These are phyloP conservation scores for maize (Zea mays) DNA, from an alignment of 176 grass and related monocot genomes.

Conservation along the genomic window Zm-B73-REFERENCE-NAM-5.0 NC_050103.1:75543001-75543500, in stretches of 20 bases:
- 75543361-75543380: too few species aligned
- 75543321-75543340: not conserved
- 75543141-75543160: not conserved
- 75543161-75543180: not conserved
- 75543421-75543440: not conserved
- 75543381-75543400: too few species aligned
- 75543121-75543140: not conserved
- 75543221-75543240: not conserved
- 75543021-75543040: too few species aligned
- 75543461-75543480: not conserved
- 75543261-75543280: too few species aligned
- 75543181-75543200: not conserved
- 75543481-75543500: too few species aligned
- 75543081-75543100: not conserved
- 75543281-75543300: not conserved
- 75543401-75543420: too few species aligned
- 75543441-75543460: not conserved
- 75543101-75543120: not conserved
- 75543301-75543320: not conserved
- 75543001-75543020: not conserved
- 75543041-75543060: too few species aligned
- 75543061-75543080: not conserved
- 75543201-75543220: not conserved
- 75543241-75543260: constrained; percentile 12
- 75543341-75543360: not conserved